Evolutionary conservation across 257 asterid genomes (phyloP).

Genomic region (Marsdenia floribunda): DNA sequence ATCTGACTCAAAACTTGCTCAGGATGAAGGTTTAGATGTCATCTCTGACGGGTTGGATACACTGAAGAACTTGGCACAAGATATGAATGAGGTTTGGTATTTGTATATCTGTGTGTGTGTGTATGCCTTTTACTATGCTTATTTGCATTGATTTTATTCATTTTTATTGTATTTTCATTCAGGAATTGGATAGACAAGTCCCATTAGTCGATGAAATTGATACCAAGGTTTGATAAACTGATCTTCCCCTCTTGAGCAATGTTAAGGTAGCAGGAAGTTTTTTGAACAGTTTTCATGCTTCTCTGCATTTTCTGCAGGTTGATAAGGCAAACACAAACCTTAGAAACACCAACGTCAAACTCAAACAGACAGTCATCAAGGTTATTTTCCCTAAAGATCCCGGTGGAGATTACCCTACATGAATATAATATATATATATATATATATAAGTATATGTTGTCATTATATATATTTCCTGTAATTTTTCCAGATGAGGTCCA

Average conservation of each 20-base stretch:
- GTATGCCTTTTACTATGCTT: neutral
- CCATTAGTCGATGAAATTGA: conserved; percentile 85
- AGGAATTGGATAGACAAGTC: conserved; percentile 94
- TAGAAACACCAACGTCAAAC: conserved; percentile 60
- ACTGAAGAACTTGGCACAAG: conserved; percentile 69
- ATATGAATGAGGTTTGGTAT: conserved; percentile 76
- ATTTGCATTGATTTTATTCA: neutral
- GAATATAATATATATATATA: neutral
- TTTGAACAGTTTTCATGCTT: neutral
- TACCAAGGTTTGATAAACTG: conserved; percentile 48
- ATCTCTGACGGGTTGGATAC: conserved; percentile 77
- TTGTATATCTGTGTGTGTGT: neutral
- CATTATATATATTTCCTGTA: neutral
- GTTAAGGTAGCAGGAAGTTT: neutral
- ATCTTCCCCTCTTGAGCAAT: neutral
- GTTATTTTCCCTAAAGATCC: conserved; percentile 19
- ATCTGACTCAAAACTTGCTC: conserved; percentile 14
- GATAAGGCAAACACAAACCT: conserved; percentile 64
- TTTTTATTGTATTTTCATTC: neutral
- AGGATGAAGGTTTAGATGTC: conserved; percentile 81
- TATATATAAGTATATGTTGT: neutral
- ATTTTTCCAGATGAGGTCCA: conserved; percentile 64
- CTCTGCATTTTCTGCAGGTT: conserved; percentile 42
- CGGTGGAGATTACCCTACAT: neutral
- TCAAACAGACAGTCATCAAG: conserved; percentile 54